Base-by-base conservation (phyloP, 768 basidiomycete genomes). In the Lactarius hatsudake region DNA sequence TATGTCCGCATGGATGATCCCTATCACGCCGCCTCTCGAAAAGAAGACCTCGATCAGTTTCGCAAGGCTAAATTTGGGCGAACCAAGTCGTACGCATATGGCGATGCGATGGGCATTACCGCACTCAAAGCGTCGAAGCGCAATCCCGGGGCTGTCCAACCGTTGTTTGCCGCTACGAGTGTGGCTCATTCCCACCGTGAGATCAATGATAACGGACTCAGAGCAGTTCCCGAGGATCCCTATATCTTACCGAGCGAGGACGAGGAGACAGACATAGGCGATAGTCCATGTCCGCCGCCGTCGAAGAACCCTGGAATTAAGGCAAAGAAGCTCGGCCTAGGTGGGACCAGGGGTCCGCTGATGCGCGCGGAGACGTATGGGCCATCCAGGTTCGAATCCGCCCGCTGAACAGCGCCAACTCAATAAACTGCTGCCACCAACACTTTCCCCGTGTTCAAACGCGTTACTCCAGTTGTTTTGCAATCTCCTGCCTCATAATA, bases 1-100 rank as follows among this genome's bases (percentile, higher is more conserved):
- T 99, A 99, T 74, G 88, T 96, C 51, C 87, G 84, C 8, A 99
- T 99, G 97, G 94, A 98, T 73, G 95, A 98, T 75, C 95, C 95
- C 2, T 83, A 83, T 55, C 88, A 96, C 75, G 85, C 88, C 23
- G 80, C 82, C 23, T 90, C 93, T 42, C 89, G 95, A 56, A 84
- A 87, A 53, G 90, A 93, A 74, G 93, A 96, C 72, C 76, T 98
- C 54, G 93, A 94, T 76, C 92, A 95, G 73, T 94, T 98, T 81
- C 90, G 96, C 70, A 91, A 88, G 74, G 84, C 82, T 68, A 91
- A 91, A 74, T 94, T 95, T 75, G 89, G 90, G 38, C 88, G 95
- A 63, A 93, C 94, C 65, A 91, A 92, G 74, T 95, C 93, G 0
- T 97, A 94, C 73, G 88, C 94, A 0, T 96, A 94, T 72, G 95